phyloP scores from a whole-genome alignment of 2,329 filamentous ascomycete species.

The Knufia petricola region DNA sequence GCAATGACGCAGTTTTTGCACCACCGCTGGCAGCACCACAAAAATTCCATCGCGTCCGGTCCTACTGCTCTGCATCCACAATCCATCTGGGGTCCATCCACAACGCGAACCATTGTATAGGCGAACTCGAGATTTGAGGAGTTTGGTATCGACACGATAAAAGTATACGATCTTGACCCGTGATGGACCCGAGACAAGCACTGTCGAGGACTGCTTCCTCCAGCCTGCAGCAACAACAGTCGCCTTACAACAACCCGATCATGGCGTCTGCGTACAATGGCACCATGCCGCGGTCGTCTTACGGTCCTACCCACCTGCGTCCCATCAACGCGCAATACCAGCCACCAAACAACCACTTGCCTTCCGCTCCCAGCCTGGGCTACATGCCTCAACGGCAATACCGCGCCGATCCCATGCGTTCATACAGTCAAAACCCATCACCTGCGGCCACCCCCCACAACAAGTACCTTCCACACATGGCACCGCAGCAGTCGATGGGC shows the following conservation, averaged over 20 bases:
- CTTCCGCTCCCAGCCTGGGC: slow-evolving; percentile 26
- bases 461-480: slow-evolving; percentile 25
- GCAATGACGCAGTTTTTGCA: slow-evolving; percentile 6
- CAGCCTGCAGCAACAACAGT: slow-evolving; percentile 35
- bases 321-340: slow-evolving; percentile 37
- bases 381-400: slow-evolving; percentile 21
- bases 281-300: slow-evolving; percentile 33
- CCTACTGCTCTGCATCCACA: slow-evolving; percentile 1
- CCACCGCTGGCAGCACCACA: background rate
- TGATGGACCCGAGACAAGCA: slow-evolving; percentile 24
- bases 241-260: slow-evolving; percentile 27
- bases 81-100: slow-evolving; percentile 2
- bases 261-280: slow-evolving; percentile 30
- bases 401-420: slow-evolving; percentile 18
- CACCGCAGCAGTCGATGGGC: slow-evolving; percentile 33
- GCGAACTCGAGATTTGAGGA: slow-evolving; percentile 14
- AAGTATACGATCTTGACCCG: slow-evolving; percentile 13
- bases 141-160: slow-evolving; percentile 16
- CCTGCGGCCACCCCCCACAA: slow-evolving; percentile 27
- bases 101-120: background rate
- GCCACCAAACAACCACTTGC: slow-evolving; percentile 26
- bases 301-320: slow-evolving; percentile 36
- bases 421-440: slow-evolving; percentile 33
- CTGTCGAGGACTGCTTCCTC: slow-evolving; percentile 30
- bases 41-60: slow-evolving; percentile 9